Evolutionary conservation across 192 early-diverging fungal species (phyloP).

Genomic region (Helicostylum pulchrum): DNA sequence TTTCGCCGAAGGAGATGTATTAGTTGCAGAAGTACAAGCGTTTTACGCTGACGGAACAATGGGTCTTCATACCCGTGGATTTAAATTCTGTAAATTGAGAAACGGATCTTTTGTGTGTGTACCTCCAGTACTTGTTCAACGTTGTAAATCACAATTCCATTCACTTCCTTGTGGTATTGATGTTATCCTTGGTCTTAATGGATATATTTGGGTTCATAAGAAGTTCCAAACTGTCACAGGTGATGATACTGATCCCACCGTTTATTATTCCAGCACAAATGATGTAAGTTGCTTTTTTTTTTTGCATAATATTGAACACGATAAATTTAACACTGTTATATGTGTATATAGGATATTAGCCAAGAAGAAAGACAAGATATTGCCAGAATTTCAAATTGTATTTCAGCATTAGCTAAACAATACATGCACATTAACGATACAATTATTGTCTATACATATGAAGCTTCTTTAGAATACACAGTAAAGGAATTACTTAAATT

Average conservation of each 20-base stretch:
- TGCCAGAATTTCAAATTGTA: conserved; percentile 88
- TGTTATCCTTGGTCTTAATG: conserved; percentile 92
- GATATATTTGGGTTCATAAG: conserved; percentile 95
- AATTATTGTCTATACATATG: conserved; percentile 87
- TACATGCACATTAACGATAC: conserved; percentile 86
- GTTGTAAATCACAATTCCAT: conserved; percentile 94
- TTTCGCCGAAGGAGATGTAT: conserved; percentile 90
- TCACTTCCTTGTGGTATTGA: conserved; percentile 89
- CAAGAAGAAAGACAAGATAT: conserved; percentile 73
- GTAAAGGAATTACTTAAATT: conserved; percentile 34
- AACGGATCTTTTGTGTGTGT: conserved; percentile 76
- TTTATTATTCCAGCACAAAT: conserved; percentile 85
- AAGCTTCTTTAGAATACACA: conserved; percentile 45
- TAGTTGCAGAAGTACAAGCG: conserved; percentile 61
- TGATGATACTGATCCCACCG: conserved; percentile 76
- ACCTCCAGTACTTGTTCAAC: conserved; percentile 84
- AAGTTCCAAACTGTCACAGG: conserved; percentile 42
- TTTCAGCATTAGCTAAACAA: conserved; percentile 72
- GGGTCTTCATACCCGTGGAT: conserved; percentile 84
- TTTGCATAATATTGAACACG: not conserved
- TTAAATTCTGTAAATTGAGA: conserved; percentile 68
- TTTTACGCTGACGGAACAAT: conserved; percentile 86
- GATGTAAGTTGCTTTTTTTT: conserved; percentile 49
- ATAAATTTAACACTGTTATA: not conserved
- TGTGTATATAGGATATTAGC: conserved; percentile 55